These are phyloP conservation scores for Dendrobium officinale DNA, from an alignment of 106 monocot species.

Conservation along the genomic window DNA sequence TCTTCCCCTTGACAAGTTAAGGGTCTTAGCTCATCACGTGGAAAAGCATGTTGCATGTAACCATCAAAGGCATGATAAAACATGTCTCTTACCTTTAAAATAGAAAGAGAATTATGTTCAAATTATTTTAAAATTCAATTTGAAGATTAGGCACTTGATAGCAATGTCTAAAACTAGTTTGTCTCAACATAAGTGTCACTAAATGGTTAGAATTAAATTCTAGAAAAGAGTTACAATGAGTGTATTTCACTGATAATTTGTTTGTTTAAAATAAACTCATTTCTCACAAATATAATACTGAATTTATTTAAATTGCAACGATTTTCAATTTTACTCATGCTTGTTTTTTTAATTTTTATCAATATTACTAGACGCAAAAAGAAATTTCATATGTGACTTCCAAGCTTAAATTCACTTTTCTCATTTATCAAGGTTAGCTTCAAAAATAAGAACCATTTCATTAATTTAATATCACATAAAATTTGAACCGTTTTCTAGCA, in stretches of 20 bases:
- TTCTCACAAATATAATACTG: neutral
- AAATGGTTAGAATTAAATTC: neutral
- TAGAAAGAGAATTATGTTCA: neutral
- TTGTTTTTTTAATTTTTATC: neutral
- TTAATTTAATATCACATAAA: neutral
- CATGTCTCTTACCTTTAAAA: constrained; percentile 69
- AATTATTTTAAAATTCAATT: constrained; percentile 1
- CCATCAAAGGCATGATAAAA: constrained; percentile 99
- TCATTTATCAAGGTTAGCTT: neutral
- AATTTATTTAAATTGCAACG: neutral
- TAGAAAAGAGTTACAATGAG: neutral
- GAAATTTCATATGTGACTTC: neutral
- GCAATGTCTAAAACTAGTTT: neutral
- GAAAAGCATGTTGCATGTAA: constrained; percentile 93
- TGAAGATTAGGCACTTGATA: neutral
- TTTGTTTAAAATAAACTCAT: neutral
- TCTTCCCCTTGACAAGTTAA: constrained; percentile 92
- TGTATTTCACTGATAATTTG: neutral
- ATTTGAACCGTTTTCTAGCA: too few relatives aligned
- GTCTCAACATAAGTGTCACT: neutral
- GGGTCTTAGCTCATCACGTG: constrained; percentile 89
- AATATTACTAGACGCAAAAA: neutral
- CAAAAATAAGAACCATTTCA: neutral
- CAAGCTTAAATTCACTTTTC: neutral
- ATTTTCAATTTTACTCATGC: neutral